phyloP scores from a whole-genome alignment of 169 alveolate genomes.

The Plasmodium sp. region DNA sequence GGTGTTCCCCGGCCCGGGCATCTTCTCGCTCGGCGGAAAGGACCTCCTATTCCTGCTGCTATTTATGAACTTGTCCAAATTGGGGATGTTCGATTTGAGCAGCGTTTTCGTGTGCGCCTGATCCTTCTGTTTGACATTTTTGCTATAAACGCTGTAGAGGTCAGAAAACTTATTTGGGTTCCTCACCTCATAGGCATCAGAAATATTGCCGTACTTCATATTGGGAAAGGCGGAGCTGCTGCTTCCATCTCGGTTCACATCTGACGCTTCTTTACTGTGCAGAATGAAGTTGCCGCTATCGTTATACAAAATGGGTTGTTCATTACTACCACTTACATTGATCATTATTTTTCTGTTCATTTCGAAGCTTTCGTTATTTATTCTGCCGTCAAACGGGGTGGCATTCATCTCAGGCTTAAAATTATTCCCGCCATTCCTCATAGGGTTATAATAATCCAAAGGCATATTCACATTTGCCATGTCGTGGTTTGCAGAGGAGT shows the following conservation, averaged over 20 bases:
- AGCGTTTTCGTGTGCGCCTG: background rate
- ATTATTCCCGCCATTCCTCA: background rate
- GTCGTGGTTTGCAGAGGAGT: background rate
- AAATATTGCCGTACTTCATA: background rate
- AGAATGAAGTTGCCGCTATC: background rate
- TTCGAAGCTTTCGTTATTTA: constrained; percentile 4
- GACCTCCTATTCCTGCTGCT: background rate
- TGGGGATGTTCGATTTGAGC: constrained; percentile 1
- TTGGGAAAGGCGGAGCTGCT: background rate
- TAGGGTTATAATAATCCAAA: background rate
- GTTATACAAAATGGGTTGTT: background rate
- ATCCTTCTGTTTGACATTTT: constrained; percentile 12
- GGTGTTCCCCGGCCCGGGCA: background rate
- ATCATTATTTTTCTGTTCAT: background rate
- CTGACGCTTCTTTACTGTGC: background rate
- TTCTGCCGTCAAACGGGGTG: background rate
- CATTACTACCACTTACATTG: background rate
- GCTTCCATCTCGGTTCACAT: background rate
- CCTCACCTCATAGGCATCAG: background rate
- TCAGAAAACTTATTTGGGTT: background rate
- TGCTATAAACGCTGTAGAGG: background rate
- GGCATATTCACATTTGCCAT: background rate
- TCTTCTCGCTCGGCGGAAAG: background rate
- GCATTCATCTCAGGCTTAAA: background rate
- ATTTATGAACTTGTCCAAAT: constrained; percentile 5